These are phyloP conservation scores for Epichloe coenophiala DNA, from an alignment of 2,329 filamentous ascomycete genomes.

Conservation along the genomic window DNA sequence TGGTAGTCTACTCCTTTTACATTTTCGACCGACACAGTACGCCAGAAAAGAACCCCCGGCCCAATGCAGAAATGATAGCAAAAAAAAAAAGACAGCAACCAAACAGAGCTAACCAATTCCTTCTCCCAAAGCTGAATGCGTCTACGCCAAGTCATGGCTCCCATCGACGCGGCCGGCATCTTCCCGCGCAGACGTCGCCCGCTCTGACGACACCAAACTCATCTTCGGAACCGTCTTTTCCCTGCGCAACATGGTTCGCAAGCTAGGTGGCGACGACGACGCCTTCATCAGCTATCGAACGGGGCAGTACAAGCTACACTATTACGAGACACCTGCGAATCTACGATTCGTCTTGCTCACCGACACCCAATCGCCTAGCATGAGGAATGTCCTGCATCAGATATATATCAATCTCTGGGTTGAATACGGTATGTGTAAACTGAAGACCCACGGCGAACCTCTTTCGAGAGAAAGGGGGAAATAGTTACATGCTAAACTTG, in stretches of 20 bases:
- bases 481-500: not conserved
- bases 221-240: slow-evolving; percentile 97
- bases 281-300: slow-evolving; percentile 92
- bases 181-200: slow-evolving; percentile 31
- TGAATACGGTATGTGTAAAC: slow-evolving; percentile 57
- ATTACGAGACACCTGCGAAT: slow-evolving; percentile 94
- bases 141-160: slow-evolving; percentile 84
- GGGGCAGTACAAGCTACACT: slow-evolving; percentile 93
- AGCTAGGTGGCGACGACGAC: slow-evolving; percentile 86
- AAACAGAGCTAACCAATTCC: not conserved
- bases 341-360: slow-evolving; percentile 96
- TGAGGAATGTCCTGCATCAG: slow-evolving; percentile 90
- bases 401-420: slow-evolving; percentile 98
- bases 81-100: not conserved
- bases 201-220: slow-evolving; percentile 80
- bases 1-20: slow-evolving; percentile 96
- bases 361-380: slow-evolving; percentile 75
- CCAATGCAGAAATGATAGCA: not conserved
- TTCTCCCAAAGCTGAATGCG: slow-evolving; percentile 65
- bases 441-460: too few species aligned
- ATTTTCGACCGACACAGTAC: slow-evolving; percentile 97
- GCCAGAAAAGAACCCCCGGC: slow-evolving; percentile 12
- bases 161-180: slow-evolving; percentile 27
- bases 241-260: slow-evolving; percentile 89
- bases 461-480: too few species aligned